phyloP scores from a whole-genome alignment of 305 asterid genomes.

The Nicotiana rustica region DNA sequence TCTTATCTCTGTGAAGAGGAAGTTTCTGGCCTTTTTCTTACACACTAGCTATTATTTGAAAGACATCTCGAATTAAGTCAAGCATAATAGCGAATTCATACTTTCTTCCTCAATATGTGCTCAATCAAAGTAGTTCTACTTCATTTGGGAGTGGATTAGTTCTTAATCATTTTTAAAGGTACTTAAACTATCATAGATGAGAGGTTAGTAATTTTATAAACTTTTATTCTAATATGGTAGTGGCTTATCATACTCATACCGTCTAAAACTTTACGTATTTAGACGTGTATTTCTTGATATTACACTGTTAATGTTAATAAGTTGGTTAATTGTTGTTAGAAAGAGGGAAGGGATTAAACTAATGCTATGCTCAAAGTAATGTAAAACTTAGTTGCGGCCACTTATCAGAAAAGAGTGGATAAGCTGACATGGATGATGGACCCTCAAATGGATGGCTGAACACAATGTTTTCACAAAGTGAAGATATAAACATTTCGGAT shows the following conservation, averaged over 20 bases:
- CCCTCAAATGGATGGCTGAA: neutral
- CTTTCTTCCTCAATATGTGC: neutral
- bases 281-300: neutral
- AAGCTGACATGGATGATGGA: neutral
- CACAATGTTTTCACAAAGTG: neutral
- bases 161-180: neutral
- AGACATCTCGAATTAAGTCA: neutral
- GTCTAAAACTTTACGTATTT: neutral
- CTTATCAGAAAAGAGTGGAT: neutral
- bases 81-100: neutral
- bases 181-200: neutral
- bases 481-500: neutral
- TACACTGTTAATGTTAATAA: slow-evolving; percentile 1
- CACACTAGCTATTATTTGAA: neutral
- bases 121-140: neutral
- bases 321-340: neutral
- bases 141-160: neutral
- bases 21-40: neutral
- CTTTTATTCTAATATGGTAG: neutral
- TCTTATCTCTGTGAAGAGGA: neutral
- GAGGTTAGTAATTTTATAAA: neutral
- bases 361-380: neutral
- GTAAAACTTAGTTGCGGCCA: neutral
- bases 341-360: neutral
- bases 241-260: neutral